These are phyloP conservation scores for Colletotrichum sp. DNA, from an alignment of 2,329 filamentous ascomycete species.

Conservation along the genomic window DNA sequence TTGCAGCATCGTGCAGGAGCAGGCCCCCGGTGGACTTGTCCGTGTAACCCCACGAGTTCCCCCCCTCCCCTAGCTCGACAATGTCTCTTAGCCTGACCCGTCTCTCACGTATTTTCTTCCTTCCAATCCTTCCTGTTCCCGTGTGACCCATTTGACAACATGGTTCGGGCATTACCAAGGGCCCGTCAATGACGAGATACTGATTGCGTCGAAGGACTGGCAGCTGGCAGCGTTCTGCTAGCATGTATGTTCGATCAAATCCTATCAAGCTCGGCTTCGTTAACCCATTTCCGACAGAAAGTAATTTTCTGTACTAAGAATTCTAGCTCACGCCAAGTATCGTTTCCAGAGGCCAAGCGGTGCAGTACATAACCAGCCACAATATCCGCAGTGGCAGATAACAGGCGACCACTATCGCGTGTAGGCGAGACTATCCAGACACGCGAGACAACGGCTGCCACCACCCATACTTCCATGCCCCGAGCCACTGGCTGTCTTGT, in stretches of 20 bases:
- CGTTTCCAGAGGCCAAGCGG: neutral
- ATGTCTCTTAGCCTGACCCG: neutral
- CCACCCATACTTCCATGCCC: neutral
- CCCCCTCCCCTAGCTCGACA: no score
- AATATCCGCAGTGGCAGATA: neutral
- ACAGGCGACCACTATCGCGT: neutral
- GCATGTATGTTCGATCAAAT: neutral
- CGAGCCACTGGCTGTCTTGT: neutral
- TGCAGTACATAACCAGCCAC: neutral
- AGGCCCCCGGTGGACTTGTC: neutral
- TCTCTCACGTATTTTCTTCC: neutral
- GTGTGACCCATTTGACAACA: neutral
- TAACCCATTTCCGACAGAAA: neutral
- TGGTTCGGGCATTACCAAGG: neutral
- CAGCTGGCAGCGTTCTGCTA: neutral
- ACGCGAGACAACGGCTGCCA: neutral
- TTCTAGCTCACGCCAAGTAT: neutral
- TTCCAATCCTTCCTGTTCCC: neutral
- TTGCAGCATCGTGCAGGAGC: slow-evolving; percentile 13
- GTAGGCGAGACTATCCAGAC: neutral
- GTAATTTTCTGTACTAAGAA: neutral
- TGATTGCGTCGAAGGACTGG: neutral
- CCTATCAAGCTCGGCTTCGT: neutral
- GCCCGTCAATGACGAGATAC: neutral
- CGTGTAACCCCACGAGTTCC: neutral